Base-by-base conservation (phyloP, 176 grass and related monocot genomes). In the Urochloa ruziziensis region DNA sequence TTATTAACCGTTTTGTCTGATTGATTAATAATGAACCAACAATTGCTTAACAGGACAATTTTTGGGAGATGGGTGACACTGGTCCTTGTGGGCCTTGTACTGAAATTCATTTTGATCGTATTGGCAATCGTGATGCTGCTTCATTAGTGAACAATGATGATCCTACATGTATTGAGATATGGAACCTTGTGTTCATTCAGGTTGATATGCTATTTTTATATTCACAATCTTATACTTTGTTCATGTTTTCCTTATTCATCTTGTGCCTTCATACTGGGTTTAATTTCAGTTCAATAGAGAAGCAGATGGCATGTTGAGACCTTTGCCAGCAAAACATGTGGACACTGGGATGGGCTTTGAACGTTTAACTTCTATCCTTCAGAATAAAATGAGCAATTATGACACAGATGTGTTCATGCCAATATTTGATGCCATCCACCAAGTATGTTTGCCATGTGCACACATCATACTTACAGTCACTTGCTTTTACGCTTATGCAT, bases 171-270 rank as follows among this genome's bases (percentile, higher is more conserved):
- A 95, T 98, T 57, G 96, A 98, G 62, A 98, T 98, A 47, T 98
- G 96, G 96, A 95, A 98, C 54, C 91, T 98, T 54, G 96, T 98
- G 27, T 98, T 98, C 75, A 98, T 98, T 89, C 93, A 98, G 91
- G 96, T 95, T 67, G 56, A 28, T 43, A 86, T 86, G 8, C 10
- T 72, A 34, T 40, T 34, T 81, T 19, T 56, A 19, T 29, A 19
- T 24, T 24, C 40, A 12, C 57, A 46, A 40, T 7, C 56, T 59
- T 52, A 3, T 24, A 2, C 63, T 84, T 1, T 15, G n/a, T 58
- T 52, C 23, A 57, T 21, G 36, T 34, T 68, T 67, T 76, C 21
- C 43, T 51, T 82, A 60, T 39, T 62, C 1, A n/a, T 67, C 59
- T 49, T 27, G 49, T 59, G 46, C 48, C 19, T 58, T 67, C 6